Evolutionary conservation across 306 rosid genomes (phyloP).

Genomic region (Quercus robur): DNA sequence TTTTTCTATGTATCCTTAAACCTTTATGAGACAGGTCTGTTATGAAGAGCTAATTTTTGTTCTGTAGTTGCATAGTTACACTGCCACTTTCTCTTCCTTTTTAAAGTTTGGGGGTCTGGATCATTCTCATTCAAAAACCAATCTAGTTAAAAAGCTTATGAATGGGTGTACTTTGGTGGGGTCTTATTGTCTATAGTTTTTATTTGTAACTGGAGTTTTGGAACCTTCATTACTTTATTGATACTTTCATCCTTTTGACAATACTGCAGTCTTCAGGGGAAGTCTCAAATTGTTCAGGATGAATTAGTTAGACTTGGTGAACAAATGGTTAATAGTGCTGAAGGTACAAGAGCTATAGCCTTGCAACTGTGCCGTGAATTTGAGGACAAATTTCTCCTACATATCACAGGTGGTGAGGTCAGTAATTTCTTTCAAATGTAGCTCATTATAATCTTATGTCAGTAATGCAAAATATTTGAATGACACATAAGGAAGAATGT

Average conservation of each 20-base stretch:
- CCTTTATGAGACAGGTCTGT: no score
- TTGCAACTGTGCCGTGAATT: conserved; percentile 98
- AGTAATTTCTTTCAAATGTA: conserved; percentile 17
- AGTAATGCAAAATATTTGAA: no score
- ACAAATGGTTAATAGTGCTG: conserved; percentile 80
- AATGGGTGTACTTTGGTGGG: neutral
- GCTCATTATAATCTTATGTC: neutral
- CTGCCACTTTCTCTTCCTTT: no score
- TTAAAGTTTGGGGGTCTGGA: no score
- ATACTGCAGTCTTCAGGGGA: conserved; percentile 83
- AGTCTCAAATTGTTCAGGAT: conserved; percentile 87
- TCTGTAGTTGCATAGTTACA: no score
- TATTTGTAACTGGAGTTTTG: no score
- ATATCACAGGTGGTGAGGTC: conserved; percentile 89
- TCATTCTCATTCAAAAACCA: no score
- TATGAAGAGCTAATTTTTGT: no score
- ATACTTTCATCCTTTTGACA: neutral
- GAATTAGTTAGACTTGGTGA: conserved; percentile 96
- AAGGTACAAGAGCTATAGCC: conserved; percentile 96
- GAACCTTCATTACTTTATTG: no score
- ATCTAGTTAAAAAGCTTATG: neutral
- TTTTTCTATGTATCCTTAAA: no score
- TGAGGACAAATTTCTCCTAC: conserved; percentile 94
- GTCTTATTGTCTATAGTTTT: neutral
- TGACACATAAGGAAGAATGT: no score